Percentiles rank a stretch among this genome's conserved stretches.
Conservation (phyloP, 2,329 filamentous ascomycete species). For the Fonsecaea pugnacius region DNA sequence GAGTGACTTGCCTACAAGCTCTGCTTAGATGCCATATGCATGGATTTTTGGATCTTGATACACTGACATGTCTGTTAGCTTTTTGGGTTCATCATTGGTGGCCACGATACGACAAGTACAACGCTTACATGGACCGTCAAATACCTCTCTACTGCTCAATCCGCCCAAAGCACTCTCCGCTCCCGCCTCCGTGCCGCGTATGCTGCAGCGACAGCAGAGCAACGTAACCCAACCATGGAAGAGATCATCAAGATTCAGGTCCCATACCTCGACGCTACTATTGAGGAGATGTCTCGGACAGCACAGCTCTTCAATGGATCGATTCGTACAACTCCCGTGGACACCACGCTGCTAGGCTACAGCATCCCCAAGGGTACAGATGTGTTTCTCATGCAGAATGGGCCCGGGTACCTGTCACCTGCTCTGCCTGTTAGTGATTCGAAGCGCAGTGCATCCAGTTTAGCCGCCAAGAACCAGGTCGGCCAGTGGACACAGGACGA, state of each 20-base stretch:
- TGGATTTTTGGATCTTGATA: not conserved
- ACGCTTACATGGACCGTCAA: slow-evolving; percentile 51
- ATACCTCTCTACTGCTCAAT: slow-evolving; percentile 43
- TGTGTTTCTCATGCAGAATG: slow-evolving; percentile 39
- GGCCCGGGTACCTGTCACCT: slow-evolving; percentile 30
- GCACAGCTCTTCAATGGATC: slow-evolving; percentile 38
- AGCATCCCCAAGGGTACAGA: slow-evolving; percentile 48
- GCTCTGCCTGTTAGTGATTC: slow-evolving; percentile 38
- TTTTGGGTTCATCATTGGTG: slow-evolving; percentile 46
- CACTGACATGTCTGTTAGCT: slow-evolving; percentile 35
- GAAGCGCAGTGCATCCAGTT: slow-evolving; percentile 41
- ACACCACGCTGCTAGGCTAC: slow-evolving; percentile 50
- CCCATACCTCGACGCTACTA: slow-evolving; percentile 51
- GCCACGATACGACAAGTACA: slow-evolving; percentile 54
- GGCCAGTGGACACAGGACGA: slow-evolving; percentile 37
- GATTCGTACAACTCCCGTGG: slow-evolving; percentile 42
- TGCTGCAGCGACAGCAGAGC: slow-evolving; percentile 28
- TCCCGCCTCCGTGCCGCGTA: slow-evolving; percentile 40
- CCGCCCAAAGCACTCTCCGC: slow-evolving; percentile 45
- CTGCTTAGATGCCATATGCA: slow-evolving; percentile 20
- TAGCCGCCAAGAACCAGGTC: slow-evolving; percentile 36
- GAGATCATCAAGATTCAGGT: slow-evolving; percentile 42
- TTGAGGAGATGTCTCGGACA: slow-evolving; percentile 53
- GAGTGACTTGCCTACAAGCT: slow-evolving; percentile 33
- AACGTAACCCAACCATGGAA: slow-evolving; percentile 38